phyloP scores from a whole-genome alignment of 345 rosid genomes.

The Hibiscus syriacus region DNA sequence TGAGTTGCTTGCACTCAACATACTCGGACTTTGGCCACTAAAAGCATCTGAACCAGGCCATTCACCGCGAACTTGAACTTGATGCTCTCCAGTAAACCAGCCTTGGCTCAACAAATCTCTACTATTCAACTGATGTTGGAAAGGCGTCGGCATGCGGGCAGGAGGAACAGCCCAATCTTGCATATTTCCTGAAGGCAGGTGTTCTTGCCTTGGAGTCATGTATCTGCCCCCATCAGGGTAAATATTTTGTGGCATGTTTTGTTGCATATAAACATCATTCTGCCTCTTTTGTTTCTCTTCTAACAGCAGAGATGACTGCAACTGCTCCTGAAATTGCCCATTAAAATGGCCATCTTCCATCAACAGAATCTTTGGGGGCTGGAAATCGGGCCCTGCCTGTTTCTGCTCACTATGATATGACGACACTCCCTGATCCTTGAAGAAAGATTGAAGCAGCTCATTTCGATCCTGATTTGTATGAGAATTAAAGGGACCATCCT shows the following conservation, averaged over 20 bases:
- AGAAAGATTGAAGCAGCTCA: slow-evolving; percentile 82
- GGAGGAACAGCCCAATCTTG: slow-evolving; percentile 55
- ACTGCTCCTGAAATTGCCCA: slow-evolving; percentile 54
- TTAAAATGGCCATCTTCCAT: slow-evolving; percentile 43
- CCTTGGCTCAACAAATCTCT: slow-evolving; percentile 49
- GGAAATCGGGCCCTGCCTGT: slow-evolving; percentile 46
- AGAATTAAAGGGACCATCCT: slow-evolving; percentile 43
- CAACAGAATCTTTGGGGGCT: slow-evolving; percentile 40
- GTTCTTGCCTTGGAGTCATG: slow-evolving; percentile 53
- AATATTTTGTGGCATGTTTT: slow-evolving; percentile 38
- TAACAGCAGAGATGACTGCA: slow-evolving; percentile 35
- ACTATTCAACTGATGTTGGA: slow-evolving; percentile 36
- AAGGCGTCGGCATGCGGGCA: slow-evolving; percentile 39
- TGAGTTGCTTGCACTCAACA: slow-evolving; percentile 33
- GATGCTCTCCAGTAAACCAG: slow-evolving; percentile 59
- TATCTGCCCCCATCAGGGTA: slow-evolving; percentile 48
- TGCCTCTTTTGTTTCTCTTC: slow-evolving; percentile 57
- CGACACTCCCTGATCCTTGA: slow-evolving; percentile 51
- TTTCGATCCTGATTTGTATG: slow-evolving; percentile 57
- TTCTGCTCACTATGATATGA: slow-evolving; percentile 49
- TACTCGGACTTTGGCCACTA: slow-evolving; percentile 34
- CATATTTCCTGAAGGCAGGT: slow-evolving; percentile 31
- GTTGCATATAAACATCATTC: slow-evolving; percentile 44
- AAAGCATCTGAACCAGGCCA: slow-evolving; percentile 48
- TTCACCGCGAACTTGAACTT: slow-evolving; percentile 52